Evolutionary conservation across 441 rosid genomes (phyloP).

Genomic region (Capsella rubella): DNA sequence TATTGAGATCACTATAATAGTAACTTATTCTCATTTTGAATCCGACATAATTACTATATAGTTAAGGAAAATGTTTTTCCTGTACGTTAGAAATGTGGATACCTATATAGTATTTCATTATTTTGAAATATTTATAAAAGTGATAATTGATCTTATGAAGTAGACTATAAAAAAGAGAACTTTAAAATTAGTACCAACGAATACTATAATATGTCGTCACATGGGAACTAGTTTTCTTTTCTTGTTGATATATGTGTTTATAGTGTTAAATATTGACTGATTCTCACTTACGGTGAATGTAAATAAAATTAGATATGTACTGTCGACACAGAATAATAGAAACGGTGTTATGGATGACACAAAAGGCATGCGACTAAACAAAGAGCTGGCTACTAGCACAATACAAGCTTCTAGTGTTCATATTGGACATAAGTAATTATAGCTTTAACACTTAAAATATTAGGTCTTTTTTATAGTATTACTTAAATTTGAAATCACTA

Average conservation of each 20-base stretch:
- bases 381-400: conserved; percentile 43
- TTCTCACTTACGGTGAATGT: conserved; percentile 22
- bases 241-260: conserved; percentile 16
- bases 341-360: conserved; percentile 47
- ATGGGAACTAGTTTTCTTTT: conserved; percentile 31
- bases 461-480: neutral
- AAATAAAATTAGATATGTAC: neutral
- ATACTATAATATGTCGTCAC: conserved; percentile 23
- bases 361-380: conserved; percentile 40
- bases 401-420: conserved; percentile 44
- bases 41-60: neutral
- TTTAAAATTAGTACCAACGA: conserved; percentile 5
- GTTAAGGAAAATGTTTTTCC: neutral
- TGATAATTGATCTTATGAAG: conserved; percentile 7
- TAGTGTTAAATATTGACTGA: conserved; percentile 30
- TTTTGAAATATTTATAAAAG: neutral
- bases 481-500: conserved; percentile 26
- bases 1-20: neutral
- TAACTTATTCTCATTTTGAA: neutral
- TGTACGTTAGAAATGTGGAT: neutral
- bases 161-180: neutral
- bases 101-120: neutral
- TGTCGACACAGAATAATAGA: neutral
- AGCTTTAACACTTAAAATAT: conserved; percentile 33
- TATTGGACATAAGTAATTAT: conserved; percentile 45